Evolutionary conservation across 2,329 filamentous ascomycete genomes (phyloP), one percentile per base, ranked within the genome.

Genomic region (Torrubiellomyces zombiae): DNA sequence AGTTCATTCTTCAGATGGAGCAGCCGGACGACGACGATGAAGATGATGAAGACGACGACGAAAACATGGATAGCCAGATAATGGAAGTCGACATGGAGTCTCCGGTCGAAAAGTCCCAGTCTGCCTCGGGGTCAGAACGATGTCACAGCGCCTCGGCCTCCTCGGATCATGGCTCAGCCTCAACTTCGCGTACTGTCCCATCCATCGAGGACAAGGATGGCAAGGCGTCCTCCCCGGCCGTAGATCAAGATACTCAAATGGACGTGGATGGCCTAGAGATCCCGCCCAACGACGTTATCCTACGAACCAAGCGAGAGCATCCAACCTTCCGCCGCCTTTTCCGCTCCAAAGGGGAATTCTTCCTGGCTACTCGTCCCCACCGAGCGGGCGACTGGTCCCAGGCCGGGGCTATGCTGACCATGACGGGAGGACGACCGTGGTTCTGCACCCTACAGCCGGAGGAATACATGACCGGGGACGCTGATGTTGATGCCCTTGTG

Each of bases 321-420:
- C 53, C 62, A 1, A 49, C 60, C 2, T 63, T 75, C 28, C 43
- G 47, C 1, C 59, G 60, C 3, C 58, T 75, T 6, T 62, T 73
- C 40, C 65, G 69, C 14, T 74, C 68, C 26, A 75, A 75, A 37
- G 70, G 70, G 3, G 61, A 67, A 22, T 61, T 67, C 34, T 67
- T 61, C 49, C 51, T 75, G 0, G 67, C 68, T 1, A 71, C 67
- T 0, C 55, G 69, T 0, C 67, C 67, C 1, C 51, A 54, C 15
- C 56, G 51, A 16, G 52, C 52, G 6, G 68, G 68, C 22, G 63
- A 68, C 21, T 75, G 68, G 69, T 71, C 65, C 0, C 68, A 72
- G 28, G 68, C 69, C 0, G 69, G 70, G 3, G 67, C 64, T 9
- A 75, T 75, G 62, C 53, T 75, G 14, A 73, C 67, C 1, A 43